Evolutionary conservation across 305 asterid species (phyloP).

Genomic region (Nicotiana rustica): DNA sequence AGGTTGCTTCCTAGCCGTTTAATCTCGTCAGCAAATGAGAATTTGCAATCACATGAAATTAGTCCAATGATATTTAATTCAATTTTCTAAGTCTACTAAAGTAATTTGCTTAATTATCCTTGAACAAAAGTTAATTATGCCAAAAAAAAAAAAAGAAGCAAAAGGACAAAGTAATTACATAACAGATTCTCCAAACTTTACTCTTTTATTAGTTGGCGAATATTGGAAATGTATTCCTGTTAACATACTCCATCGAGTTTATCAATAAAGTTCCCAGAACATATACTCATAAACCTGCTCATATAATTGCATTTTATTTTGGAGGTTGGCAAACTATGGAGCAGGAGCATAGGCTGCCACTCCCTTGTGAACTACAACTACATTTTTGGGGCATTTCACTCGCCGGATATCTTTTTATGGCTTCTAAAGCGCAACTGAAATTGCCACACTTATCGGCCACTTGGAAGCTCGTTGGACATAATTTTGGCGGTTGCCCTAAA

Average conservation of each 20-base stretch:
- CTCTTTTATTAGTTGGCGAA: neutral
- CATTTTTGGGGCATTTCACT: conserved; percentile 24
- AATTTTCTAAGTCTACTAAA: no score
- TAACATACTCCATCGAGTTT: no score
- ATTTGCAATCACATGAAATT: no score
- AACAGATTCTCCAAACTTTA: no score
- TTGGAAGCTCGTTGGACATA: conserved; percentile 28
- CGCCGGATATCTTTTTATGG: neutral
- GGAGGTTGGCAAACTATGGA: neutral
- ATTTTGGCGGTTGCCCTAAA: conserved; percentile 27
- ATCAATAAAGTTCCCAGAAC: no score
- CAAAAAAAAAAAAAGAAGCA: no score
- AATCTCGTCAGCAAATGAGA: no score
- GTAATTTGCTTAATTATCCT: no score
- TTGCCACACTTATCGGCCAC: neutral
- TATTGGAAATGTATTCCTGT: neutral
- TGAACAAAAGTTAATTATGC: neutral
- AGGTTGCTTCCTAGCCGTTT: no score
- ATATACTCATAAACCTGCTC: no score
- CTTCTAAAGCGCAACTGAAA: neutral
- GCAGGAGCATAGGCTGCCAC: neutral
- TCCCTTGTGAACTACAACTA: neutral
- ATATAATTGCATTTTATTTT: neutral
- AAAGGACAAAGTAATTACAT: no score
- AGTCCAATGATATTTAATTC: no score